Percentiles rank a stretch among this genome's conserved stretches.
Evolutionary conservation across 2,329 filamentous ascomycete species (phyloP).

Genomic region (Akanthomyces lecanii): DNA sequence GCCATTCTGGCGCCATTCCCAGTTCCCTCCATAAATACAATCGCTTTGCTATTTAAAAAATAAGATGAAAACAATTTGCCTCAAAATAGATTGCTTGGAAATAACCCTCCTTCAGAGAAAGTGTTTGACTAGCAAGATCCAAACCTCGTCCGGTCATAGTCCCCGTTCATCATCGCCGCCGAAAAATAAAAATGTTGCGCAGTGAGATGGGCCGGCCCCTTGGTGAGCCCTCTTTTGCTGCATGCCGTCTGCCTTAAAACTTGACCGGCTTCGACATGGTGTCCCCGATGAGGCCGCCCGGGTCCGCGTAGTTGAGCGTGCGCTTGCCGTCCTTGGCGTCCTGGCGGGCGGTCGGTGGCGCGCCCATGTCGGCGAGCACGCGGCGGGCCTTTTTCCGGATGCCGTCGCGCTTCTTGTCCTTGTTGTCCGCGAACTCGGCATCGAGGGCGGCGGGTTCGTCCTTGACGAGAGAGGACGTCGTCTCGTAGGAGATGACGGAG

Average conservation of each 20-base stretch:
- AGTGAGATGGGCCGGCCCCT: no score
- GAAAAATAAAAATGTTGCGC: no score
- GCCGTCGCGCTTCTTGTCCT: slow-evolving; percentile 20
- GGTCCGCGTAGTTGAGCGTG: slow-evolving; percentile 27
- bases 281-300: slow-evolving; percentile 25
- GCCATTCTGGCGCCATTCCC: no score
- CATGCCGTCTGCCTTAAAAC: neutral
- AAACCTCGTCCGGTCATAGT: no score
- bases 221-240: no score
- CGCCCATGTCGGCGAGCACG: slow-evolving; percentile 31
- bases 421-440: neutral
- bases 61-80: no score
- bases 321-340: slow-evolving; percentile 30
- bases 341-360: slow-evolving; percentile 29
- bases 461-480: slow-evolving; percentile 28
- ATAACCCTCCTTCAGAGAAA: no score
- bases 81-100: no score
- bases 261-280: slow-evolving; percentile 17
- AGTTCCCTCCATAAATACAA: no score
- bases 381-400: slow-evolving; percentile 33
- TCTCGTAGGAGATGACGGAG: slow-evolving; percentile 29
- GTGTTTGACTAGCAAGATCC: no score
- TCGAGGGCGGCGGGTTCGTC: slow-evolving; percentile 15
- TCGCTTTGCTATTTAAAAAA: no score
- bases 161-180: no score